phyloP scores from a whole-genome alignment of 495 filamentous ascomycete species.

The Pyrenopolyporus hunteri region DNA sequence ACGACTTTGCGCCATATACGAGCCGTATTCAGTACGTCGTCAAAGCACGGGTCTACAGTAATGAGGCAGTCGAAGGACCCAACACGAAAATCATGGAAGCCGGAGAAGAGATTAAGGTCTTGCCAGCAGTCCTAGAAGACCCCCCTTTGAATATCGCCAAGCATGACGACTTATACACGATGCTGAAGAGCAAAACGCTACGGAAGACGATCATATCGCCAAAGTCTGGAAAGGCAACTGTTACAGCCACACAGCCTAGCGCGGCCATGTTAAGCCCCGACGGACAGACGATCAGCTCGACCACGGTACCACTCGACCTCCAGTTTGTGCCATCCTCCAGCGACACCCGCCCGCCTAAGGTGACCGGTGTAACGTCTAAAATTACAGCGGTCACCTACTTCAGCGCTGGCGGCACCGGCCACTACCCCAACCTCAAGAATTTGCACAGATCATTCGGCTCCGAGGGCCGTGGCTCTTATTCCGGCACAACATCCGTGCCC shows the following conservation, averaged over 20 bases:
- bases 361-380: conserved; percentile 71
- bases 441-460: conserved; percentile 52
- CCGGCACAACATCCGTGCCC: conserved; percentile 65
- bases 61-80: conserved; percentile 33
- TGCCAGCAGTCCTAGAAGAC: conserved; percentile 76
- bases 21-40: conserved; percentile 74
- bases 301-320: conserved; percentile 70
- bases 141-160: conserved; percentile 73
- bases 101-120: conserved; percentile 70
- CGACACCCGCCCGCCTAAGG: conserved; percentile 65
- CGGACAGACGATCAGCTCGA: conserved; percentile 51
- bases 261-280: conserved; percentile 65
- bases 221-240: conserved; percentile 74
- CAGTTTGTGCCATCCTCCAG: conserved; percentile 72
- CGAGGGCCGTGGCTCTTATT: conserved; percentile 67
- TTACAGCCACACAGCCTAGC: conserved; percentile 75
- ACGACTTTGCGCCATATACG: conserved; percentile 89
- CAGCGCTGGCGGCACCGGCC: conserved; percentile 50
- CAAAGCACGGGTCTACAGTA: conserved; percentile 60
- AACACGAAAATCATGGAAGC: conserved; percentile 51
- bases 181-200: conserved; percentile 76
- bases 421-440: conserved; percentile 65
- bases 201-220: conserved; percentile 78
- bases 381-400: conserved; percentile 79
- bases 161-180: conserved; percentile 66